Evolutionary conservation across 2,329 filamentous ascomycete genomes (phyloP).

Genomic region (Arthroderma sp.): DNA sequence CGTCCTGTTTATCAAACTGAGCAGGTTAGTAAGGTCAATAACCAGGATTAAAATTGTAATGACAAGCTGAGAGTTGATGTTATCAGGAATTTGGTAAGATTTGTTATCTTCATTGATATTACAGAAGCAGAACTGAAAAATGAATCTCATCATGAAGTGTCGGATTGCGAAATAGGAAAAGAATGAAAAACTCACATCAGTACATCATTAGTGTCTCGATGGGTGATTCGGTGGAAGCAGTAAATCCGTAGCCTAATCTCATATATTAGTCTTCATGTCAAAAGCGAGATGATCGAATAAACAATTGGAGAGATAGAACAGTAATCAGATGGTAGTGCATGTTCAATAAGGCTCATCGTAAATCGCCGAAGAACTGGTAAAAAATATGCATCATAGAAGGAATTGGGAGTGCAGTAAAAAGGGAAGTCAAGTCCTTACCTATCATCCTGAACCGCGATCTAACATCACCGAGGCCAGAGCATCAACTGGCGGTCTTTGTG

Average conservation of each 20-base stretch:
- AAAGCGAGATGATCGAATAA: not conserved
- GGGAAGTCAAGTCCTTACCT: not conserved
- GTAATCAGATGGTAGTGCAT: slow-evolving; percentile 50
- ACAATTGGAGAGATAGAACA: not conserved
- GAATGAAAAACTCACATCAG: not conserved
- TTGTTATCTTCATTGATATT: slow-evolving; percentile 46
- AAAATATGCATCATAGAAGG: slow-evolving; percentile 20
- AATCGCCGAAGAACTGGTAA: slow-evolving; percentile 43
- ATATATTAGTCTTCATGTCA: not conserved
- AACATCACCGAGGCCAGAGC: not conserved
- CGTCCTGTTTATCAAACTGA: too few species aligned
- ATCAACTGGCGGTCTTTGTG: not conserved
- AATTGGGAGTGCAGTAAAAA: slow-evolving; percentile 12
- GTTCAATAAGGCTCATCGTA: slow-evolving; percentile 43
- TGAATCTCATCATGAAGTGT: slow-evolving; percentile 38
- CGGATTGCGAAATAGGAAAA: not conserved
- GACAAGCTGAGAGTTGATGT: slow-evolving; percentile 13
- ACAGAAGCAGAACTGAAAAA: slow-evolving; percentile 54
- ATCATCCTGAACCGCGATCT: not conserved
- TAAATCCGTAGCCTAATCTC: not conserved
- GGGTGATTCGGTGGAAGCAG: not conserved
- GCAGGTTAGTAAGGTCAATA: not conserved
- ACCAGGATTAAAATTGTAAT: too few species aligned
- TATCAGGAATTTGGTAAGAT: slow-evolving; percentile 29
- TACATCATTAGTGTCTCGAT: not conserved